phyloP scores from a whole-genome alignment of 805 yeast species.

The Geotrichum ghanense region DNA sequence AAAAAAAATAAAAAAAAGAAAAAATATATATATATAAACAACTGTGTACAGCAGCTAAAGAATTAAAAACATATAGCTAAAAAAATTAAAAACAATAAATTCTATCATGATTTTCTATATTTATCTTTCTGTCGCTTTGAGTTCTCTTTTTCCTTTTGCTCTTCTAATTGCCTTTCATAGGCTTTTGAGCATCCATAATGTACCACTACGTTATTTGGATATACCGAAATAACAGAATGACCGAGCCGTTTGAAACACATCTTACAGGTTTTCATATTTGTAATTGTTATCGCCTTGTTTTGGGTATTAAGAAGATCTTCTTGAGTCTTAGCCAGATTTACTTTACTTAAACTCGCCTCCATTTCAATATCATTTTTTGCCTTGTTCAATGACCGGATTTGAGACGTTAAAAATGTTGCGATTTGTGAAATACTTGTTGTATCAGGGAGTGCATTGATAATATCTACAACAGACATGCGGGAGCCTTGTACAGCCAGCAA shows the following conservation, averaged over 20 bases:
- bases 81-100: too few species aligned
- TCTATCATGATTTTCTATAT: neutral
- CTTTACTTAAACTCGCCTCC: slow-evolving; percentile 39
- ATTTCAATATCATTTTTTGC: slow-evolving; percentile 32
- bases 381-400: slow-evolving; percentile 32
- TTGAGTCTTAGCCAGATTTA: slow-evolving; percentile 38
- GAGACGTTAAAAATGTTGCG: slow-evolving; percentile 33
- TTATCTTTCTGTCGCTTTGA: slow-evolving; percentile 5
- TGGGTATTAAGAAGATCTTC: slow-evolving; percentile 31
- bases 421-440: slow-evolving; percentile 34
- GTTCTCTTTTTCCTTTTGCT: slow-evolving; percentile 2
- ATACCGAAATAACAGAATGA: slow-evolving; percentile 39
- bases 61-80: too few species aligned
- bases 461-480: slow-evolving; percentile 33
- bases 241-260: slow-evolving; percentile 50
- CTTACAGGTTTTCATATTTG: slow-evolving; percentile 40
- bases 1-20: neutral
- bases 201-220: slow-evolving; percentile 33
- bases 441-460: slow-evolving; percentile 42
- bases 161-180: slow-evolving; percentile 10
- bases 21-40: too few species aligned
- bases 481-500: slow-evolving; percentile 36
- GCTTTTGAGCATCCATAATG: slow-evolving; percentile 46
- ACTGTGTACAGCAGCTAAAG: too few species aligned
- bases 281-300: slow-evolving; percentile 28